A percentile compares a stretch with the other conserved stretches of the same genome.
Evolutionary conservation across 305 asterid species (phyloP).

Genomic region (Nicotiana rustica): DNA sequence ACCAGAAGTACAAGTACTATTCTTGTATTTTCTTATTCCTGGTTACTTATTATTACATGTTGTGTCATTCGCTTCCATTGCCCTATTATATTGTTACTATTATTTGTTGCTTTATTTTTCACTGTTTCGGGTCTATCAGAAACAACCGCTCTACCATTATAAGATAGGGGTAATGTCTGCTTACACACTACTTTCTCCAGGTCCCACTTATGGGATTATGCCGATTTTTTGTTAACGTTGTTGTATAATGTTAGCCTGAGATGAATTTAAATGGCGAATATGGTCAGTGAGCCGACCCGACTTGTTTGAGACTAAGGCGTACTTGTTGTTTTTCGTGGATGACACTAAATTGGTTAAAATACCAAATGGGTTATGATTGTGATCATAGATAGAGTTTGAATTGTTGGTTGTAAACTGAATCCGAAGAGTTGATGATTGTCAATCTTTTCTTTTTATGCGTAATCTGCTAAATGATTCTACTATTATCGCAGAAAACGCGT

Average conservation of each 20-base stretch:
- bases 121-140: too few relatives aligned
- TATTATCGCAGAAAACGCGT: not conserved
- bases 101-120: too few relatives aligned
- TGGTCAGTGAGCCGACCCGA: not conserved
- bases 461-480: slow-evolving; percentile 9
- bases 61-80: too few relatives aligned
- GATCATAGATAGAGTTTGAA: not conserved
- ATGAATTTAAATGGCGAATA: not conserved
- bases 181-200: too few relatives aligned
- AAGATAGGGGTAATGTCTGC: too few relatives aligned
- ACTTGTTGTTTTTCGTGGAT: not conserved
- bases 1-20: too few relatives aligned
- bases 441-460: not conserved
- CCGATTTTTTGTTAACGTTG: too few relatives aligned
- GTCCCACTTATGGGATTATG: not conserved
- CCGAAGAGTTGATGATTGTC: not conserved
- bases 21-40: too few relatives aligned
- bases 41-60: too few relatives aligned
- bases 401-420: not conserved
- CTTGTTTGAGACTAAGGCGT: not conserved
- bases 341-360: not conserved
- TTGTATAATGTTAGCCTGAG: not conserved
- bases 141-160: too few relatives aligned
- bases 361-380: not conserved
- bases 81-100: too few relatives aligned